These are phyloP conservation scores for Penicillium janthinellum DNA, from an alignment of 2,329 filamentous ascomycete genomes.

Conservation along the genomic window DNA sequence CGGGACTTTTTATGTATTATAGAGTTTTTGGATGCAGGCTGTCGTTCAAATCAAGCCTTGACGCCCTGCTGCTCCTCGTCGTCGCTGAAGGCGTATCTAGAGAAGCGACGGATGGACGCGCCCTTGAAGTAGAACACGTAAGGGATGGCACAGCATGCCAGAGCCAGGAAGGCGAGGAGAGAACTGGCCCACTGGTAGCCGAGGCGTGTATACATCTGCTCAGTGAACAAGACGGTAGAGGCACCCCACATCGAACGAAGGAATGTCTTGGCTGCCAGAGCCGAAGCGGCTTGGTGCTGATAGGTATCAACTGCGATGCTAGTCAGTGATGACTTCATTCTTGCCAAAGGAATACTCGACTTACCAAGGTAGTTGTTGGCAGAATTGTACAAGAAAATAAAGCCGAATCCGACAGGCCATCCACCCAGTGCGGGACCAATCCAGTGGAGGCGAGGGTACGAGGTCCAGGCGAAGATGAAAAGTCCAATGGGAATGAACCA, in stretches of 20 bases:
- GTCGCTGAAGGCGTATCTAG: slow-evolving; percentile 70
- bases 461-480: slow-evolving; percentile 71
- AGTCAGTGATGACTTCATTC: not conserved
- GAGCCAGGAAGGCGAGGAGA: slow-evolving; percentile 70
- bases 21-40: not conserved
- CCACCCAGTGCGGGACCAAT: slow-evolving; percentile 72
- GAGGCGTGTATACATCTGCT: slow-evolving; percentile 75
- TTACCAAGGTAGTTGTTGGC: slow-evolving; percentile 69
- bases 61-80: slow-evolving; percentile 51
- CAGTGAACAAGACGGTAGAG: slow-evolving; percentile 73
- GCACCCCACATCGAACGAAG: slow-evolving; percentile 81
- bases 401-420: slow-evolving; percentile 73
- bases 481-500: slow-evolving; percentile 70
- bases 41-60: slow-evolving; percentile 18
- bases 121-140: slow-evolving; percentile 81
- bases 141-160: slow-evolving; percentile 80
- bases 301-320: slow-evolving; percentile 58
- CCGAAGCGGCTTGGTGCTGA: slow-evolving; percentile 75
- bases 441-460: slow-evolving; percentile 67
- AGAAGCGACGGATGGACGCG: slow-evolving; percentile 66
- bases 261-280: slow-evolving; percentile 79
- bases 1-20: not conserved
- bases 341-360: not conserved
- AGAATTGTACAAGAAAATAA: slow-evolving; percentile 81
- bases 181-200: slow-evolving; percentile 75